Evolutionary conservation across 192 early-diverging fungal genomes (phyloP), one percentile per base, ranked within the genome.

Genomic region (Phlyctochytrium arcticum): DNA sequence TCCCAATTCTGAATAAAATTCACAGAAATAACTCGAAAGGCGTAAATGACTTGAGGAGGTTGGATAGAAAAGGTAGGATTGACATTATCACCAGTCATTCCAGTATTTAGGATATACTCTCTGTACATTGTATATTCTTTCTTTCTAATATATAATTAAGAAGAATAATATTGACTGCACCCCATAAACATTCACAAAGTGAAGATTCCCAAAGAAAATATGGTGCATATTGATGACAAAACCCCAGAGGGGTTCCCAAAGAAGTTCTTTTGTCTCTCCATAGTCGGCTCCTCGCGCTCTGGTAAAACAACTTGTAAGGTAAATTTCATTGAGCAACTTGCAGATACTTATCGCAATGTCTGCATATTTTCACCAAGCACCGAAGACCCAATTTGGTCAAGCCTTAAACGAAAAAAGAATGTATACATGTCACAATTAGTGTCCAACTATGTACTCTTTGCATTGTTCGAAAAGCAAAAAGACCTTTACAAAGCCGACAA

Each of bases 261-360:
- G 4, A 57, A 57, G 3, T 57, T 34, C 3, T 57, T 57, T 35
- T 10, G 17, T 2, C 29, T 57, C 19, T 26, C 33, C 17, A 26
- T 57, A 34, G 55, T 35, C 3, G 55, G 55, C 26, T 57, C 30
- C 15, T 57, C 55, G n/a, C n/a, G n/a, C n/a, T n/a, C n/a, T n/a
- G n/a, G n/a, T n/a, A n/a, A n/a, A n/a, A n/a, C n/a, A n/a, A 29
- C 55, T 0, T 57, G 55, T 34, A 27, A 26, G 15, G 29, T 57
- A 2, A 29, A 57, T 24, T n/a, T 57, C 15, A 29, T 57, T 12
- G 55, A 35, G 26, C 27, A 57, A n/a, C 23, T 57, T 23, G 55
- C 33, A n/a, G 30, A 8, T 10, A 12, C 29, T 1, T 57, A 57
- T 29, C n/a, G 9, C 1, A n/a, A 12, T 35, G 55, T 57, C 0